A percentile compares a stretch with the other conserved stretches of the same genome.
phyloP scores from a whole-genome alignment of 2,329 filamentous ascomycete genomes.

The Myriosclerotinia duriaeana region DNA sequence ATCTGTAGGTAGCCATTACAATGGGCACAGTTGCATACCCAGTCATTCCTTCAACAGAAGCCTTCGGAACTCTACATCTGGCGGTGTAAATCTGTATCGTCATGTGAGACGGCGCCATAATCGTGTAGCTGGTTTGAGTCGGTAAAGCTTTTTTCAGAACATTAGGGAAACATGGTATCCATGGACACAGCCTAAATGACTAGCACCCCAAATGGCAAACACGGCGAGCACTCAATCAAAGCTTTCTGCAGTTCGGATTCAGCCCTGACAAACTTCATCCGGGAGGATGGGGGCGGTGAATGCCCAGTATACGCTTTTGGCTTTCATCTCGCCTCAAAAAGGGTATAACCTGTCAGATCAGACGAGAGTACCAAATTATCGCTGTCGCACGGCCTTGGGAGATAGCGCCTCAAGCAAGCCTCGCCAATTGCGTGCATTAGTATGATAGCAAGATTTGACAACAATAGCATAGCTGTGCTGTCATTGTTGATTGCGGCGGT shows the following conservation, averaged over 20 bases:
- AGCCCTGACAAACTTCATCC: slow-evolving; percentile 18
- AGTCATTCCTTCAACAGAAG: slow-evolving; percentile 24
- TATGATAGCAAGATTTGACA: slow-evolving; percentile 22
- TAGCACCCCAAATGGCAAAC: slow-evolving; percentile 2
- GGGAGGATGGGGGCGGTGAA: slow-evolving; percentile 19
- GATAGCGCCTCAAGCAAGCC: slow-evolving; percentile 28
- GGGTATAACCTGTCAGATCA: slow-evolving; percentile 28
- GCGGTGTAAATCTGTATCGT: slow-evolving; percentile 37
- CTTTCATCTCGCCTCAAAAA: slow-evolving; percentile 16
- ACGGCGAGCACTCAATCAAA: slow-evolving; percentile 21
- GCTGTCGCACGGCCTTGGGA: slow-evolving; percentile 26
- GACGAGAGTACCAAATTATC: slow-evolving; percentile 29
- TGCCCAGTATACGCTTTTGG: slow-evolving; percentile 19
- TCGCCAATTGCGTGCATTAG: slow-evolving; percentile 38
- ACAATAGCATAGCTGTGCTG: slow-evolving; percentile 28
- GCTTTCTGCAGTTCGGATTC: slow-evolving; percentile 23
- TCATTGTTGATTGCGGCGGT: slow-evolving; percentile 31
- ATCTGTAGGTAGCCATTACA: slow-evolving; percentile 23
- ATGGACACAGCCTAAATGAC: slow-evolving; percentile 8
- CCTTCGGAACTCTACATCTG: slow-evolving; percentile 37
- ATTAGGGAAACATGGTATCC: slow-evolving; percentile 19
- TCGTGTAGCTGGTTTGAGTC: slow-evolving; percentile 22
- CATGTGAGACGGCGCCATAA: slow-evolving; percentile 32
- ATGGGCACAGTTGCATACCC: slow-evolving; percentile 19
- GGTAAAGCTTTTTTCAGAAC: slow-evolving; percentile 15